Base-by-base conservation (phyloP, 2,329 filamentous ascomycete species). In the Aspergillaceae sp. region DNA sequence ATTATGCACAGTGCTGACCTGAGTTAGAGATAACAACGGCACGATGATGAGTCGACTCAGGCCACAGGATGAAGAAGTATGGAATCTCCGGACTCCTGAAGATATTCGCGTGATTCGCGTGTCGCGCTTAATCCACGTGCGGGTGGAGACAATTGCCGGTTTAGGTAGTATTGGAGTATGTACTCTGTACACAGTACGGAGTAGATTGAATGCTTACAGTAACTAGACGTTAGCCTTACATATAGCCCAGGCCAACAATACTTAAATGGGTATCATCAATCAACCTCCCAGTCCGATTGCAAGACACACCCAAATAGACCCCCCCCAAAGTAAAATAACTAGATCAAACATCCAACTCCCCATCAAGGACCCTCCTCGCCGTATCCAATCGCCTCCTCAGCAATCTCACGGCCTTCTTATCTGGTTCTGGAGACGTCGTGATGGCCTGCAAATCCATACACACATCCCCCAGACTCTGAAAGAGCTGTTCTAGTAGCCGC, bases 361-460 rank as follows among this genome's bases (percentile, higher is more conserved):
- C 87, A 54, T 91, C 86, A 29, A 94, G 71, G 3, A 87, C 77
- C 44, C 79, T 75, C 49, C 82, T 80, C 4, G 88, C 89, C 44
- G 81, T 79, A 54, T 94, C 87, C 43, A 95, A 75, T 54, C 85
- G 76, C 51, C 84, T 73, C 49, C 87, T 74, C 64, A 86, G 81
- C 48, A 83, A 73, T 45, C 54, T 86, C 78, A 50, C 78, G 67
- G 55, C 74, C 74, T 48, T 76, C 67, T 52, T 69, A 68, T 52
- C 78, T 71, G 43, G 73, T 66, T 66, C 84, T 73, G 48, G 76
- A 72, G 51, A 84, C 56, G 29, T 60, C 4, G 65, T 68, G 32
- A 63, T 66, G 28, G 60, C 57, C 57, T 78, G 76, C 49, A 80
- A 59, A 47, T 71, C 68, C 34, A 66, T 63, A 45, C 75, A 77